Evolutionary conservation across 2,329 filamentous ascomycete genomes (phyloP).

Genomic region (Blumeria hordei): DNA sequence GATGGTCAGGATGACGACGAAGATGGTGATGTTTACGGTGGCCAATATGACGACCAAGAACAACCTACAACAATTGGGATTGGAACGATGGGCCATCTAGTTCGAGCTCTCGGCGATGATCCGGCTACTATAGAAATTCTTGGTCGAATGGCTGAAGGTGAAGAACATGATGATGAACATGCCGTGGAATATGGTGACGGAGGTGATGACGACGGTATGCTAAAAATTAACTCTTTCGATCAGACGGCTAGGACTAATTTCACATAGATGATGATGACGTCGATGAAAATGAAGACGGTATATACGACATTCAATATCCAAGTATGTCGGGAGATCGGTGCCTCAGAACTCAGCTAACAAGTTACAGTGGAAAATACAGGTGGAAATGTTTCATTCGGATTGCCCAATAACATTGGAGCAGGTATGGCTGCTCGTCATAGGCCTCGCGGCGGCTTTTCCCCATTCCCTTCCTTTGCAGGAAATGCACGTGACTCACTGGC

Average conservation of each 20-base stretch:
- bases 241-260: not conserved
- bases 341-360: slow-evolving; percentile 1
- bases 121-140: slow-evolving; percentile 16
- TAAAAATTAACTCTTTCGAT: not conserved
- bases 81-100: slow-evolving; percentile 25
- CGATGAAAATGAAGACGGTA: slow-evolving; percentile 41
- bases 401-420: slow-evolving; percentile 30
- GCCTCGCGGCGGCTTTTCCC: slow-evolving; percentile 28
- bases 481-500: slow-evolving; percentile 28
- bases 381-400: slow-evolving; percentile 22
- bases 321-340: slow-evolving; percentile 19
- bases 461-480: slow-evolving; percentile 38
- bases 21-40: slow-evolving; percentile 30
- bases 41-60: slow-evolving; percentile 26
- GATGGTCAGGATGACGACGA: slow-evolving; percentile 30
- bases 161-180: slow-evolving; percentile 25
- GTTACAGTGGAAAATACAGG: slow-evolving; percentile 6
- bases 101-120: slow-evolving; percentile 23
- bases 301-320: slow-evolving; percentile 34
- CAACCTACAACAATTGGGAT: slow-evolving; percentile 13
- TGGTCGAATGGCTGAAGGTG: slow-evolving; percentile 10
- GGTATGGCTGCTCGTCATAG: slow-evolving; percentile 24
- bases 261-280: slow-evolving; percentile 38
- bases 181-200: slow-evolving; percentile 27
- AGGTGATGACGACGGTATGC: slow-evolving; percentile 33